A percentile compares a stretch with the other conserved stretches of the same genome.
These are phyloP conservation scores for Chrysoporthe puriensis DNA, from an alignment of 2,329 filamentous ascomycete species.

Conservation along the genomic window DNA sequence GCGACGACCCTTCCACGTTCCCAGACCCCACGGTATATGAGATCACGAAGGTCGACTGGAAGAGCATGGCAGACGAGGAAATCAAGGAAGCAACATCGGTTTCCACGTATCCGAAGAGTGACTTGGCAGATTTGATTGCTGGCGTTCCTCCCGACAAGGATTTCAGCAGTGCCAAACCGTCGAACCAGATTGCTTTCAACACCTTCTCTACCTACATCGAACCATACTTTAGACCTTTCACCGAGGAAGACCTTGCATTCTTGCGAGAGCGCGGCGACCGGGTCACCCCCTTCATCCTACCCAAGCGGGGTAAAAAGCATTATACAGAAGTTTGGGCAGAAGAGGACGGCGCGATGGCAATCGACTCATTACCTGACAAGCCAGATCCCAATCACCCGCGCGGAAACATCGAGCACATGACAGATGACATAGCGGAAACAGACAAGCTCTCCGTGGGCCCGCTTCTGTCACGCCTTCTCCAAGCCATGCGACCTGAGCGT, in stretches of 20 bases:
- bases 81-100: slow-evolving; percentile 89
- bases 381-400: slow-evolving; percentile 80
- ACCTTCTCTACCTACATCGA: slow-evolving; percentile 94
- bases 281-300: slow-evolving; percentile 80
- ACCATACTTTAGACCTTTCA: slow-evolving; percentile 85
- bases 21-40: slow-evolving; percentile 93
- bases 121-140: slow-evolving; percentile 83
- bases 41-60: slow-evolving; percentile 70
- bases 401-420: slow-evolving; percentile 83
- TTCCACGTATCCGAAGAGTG: slow-evolving; percentile 76
- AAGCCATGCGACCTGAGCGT: slow-evolving; percentile 78
- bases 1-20: slow-evolving; percentile 89
- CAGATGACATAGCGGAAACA: slow-evolving; percentile 83
- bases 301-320: slow-evolving; percentile 79
- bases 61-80: slow-evolving; percentile 81
- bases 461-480: slow-evolving; percentile 78
- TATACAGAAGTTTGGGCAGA: slow-evolving; percentile 94
- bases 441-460: slow-evolving; percentile 90
- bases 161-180: slow-evolving; percentile 91
- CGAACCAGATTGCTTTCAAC: slow-evolving; percentile 89
- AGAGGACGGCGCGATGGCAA: slow-evolving; percentile 80
- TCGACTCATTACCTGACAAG: slow-evolving; percentile 71
- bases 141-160: slow-evolving; percentile 92
- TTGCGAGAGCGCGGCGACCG: slow-evolving; percentile 88
- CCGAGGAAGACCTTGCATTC: slow-evolving; percentile 93